Evolutionary conservation across 1,284 basidiomycete species (phyloP).

Genomic region (Earliella scabrosa): DNA sequence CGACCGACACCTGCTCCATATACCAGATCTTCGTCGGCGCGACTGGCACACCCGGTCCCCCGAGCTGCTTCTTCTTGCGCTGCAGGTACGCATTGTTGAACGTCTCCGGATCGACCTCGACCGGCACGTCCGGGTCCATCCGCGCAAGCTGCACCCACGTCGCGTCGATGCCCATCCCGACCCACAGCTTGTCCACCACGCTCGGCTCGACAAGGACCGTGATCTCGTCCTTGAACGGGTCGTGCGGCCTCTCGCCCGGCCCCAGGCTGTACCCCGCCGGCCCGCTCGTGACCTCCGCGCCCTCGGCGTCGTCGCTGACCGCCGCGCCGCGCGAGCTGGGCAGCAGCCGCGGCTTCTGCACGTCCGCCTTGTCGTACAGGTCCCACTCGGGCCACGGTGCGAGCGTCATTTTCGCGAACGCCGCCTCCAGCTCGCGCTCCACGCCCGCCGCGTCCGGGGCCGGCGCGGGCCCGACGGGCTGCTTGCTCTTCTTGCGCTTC

Average conservation of each 20-base stretch:
- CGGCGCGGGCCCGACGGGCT: neutral
- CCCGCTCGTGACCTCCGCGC: neutral
- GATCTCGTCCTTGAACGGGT: conserved; percentile 57
- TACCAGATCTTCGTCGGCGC: conserved; percentile 35
- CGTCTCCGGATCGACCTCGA: conserved; percentile 15
- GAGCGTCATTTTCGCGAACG: conserved; percentile 54
- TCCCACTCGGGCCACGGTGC: conserved; percentile 54
- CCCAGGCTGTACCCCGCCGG: neutral
- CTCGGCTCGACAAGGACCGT: conserved; percentile 54
- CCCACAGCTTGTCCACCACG: conserved; percentile 44
- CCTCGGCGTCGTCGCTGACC: conserved; percentile 28
- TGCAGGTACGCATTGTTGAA: conserved; percentile 6
- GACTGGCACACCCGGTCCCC: conserved; percentile 30
- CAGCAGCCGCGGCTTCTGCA: conserved; percentile 44
- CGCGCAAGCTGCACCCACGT: conserved; percentile 66
- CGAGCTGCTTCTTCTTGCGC: conserved; percentile 7
- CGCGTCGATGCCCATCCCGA: conserved; percentile 60
- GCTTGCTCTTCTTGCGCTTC: conserved; percentile 21
- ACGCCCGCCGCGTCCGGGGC: conserved; percentile 40
- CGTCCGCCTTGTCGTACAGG: conserved; percentile 42
- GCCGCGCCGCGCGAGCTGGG: conserved; percentile 47
- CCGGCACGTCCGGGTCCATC: conserved; percentile 25
- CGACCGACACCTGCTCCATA: conserved; percentile 31
- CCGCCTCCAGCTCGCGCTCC: conserved; percentile 52
- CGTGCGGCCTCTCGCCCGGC: conserved; percentile 35